Evolutionary conservation across 139 green algal genomes (phyloP), one percentile per base, ranked within the genome.

Genomic region (Edaphochlamys debaryana): DNA sequence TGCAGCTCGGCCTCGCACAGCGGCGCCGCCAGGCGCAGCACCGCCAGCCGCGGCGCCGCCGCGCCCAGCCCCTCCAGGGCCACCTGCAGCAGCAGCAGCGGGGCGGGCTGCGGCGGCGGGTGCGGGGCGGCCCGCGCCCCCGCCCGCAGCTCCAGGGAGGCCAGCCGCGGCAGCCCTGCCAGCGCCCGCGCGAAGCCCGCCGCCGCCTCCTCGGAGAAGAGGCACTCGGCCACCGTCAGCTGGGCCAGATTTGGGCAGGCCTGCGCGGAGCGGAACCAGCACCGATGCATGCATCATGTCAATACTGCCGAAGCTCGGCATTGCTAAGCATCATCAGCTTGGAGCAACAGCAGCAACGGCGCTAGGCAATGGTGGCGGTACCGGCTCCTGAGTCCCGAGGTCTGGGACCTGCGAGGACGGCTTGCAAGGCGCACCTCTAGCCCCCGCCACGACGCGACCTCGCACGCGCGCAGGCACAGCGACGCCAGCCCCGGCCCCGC

Each of bases 381-480:
- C n/a, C n/a, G n/a, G n/a, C n/a, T n/a, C n/a, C n/a, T n/a, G n/a
- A n/a, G n/a, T n/a, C n/a, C n/a, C n/a, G n/a, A n/a, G n/a, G n/a
- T n/a, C n/a, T n/a, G n/a, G n/a, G n/a, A n/a, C n/a, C n/a, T n/a
- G n/a, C n/a, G n/a, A n/a, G n/a, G n/a, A n/a, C n/a, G n/a, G n/a
- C n/a, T n/a, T n/a, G n/a, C 67, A 20, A 9, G 20, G 3, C 67
- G 52, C 60, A 81, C 74, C 76, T 73, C 22, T 22, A 82, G 42
- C 22, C 76, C 76, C 29, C 19, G 1, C 76, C 76, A 82, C 1
- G 76, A 64, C 30, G 15, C 27, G n/a, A 82, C 76, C 32, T 64
- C 76, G 41, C 76, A 82, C 8, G 76, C 34, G 2, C 76, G 76
- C 42, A 82, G 42, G 76, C 63, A 40, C 23, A 82, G 63, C 62